These are phyloP conservation scores for Priceomyces fermenticarens DNA, from an alignment of 805 yeast genomes.

Conservation along the genomic window DNA sequence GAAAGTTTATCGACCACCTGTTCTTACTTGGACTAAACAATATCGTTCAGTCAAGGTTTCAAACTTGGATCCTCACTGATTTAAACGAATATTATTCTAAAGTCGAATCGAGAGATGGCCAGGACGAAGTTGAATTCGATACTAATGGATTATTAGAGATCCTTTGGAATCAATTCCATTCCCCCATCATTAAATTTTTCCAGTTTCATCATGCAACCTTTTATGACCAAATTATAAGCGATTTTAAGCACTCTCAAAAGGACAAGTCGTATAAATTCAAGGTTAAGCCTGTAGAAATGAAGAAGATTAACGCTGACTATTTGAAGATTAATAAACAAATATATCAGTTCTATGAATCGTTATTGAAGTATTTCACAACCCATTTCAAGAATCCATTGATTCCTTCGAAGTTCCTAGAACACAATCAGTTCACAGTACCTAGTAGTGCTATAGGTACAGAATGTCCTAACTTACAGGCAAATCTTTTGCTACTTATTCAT, in stretches of 20 bases:
- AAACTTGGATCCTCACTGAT: conserved; percentile 36
- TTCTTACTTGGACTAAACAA: conserved; percentile 47
- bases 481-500: conserved; percentile 42
- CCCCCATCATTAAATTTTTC: conserved; percentile 60
- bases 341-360: conserved; percentile 43
- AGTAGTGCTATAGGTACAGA: conserved; percentile 9
- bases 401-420: conserved; percentile 29
- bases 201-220: conserved; percentile 36
- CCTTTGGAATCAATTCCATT: conserved; percentile 61
- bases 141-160: conserved; percentile 38
- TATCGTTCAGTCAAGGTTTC: conserved; percentile 47
- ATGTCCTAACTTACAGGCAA: conserved; percentile 23
- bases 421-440: conserved; percentile 19
- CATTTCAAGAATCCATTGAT: conserved; percentile 32
- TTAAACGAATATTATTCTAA: conserved; percentile 28
- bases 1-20: conserved; percentile 36
- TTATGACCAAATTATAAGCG: conserved; percentile 13
- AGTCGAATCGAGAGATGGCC: conserved; percentile 1
- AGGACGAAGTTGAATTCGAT: conserved; percentile 25
- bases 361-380: conserved; percentile 40
- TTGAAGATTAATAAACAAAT: conserved; percentile 48
- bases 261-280: conserved; percentile 15
- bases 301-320: conserved; percentile 53
- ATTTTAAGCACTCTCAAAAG: conserved; percentile 14
- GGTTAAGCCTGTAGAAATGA: conserved; percentile 47